Evolutionary conservation across 2,329 filamentous ascomycete genomes (phyloP), one percentile per base, ranked within the genome.

Genomic region (Ophiostoma tasmaniense): DNA sequence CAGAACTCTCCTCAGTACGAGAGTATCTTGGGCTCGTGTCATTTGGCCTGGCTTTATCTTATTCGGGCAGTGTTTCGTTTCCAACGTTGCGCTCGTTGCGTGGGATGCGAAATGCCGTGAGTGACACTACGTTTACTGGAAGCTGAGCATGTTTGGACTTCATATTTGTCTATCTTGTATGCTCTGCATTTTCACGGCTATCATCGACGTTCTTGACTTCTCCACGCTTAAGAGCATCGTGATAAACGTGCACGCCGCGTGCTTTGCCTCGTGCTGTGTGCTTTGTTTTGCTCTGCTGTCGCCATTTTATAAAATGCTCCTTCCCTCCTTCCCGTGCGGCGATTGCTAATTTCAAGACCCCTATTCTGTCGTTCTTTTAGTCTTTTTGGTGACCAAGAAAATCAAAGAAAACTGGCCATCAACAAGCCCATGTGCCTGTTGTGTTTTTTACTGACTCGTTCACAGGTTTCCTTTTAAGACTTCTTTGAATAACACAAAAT

Each of bases 51-150:
- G 17, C 11, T 35, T 13, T 64, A 17, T 62, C 28, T 62, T 35
- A 62, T 62, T 35, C 13, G 59, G 59, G 59, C 59, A 30, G 59
- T 64, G 61, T 64, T 64, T 64, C 61, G 61, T 35, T 64, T 64
- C 61, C 20, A 64, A 64, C 61, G 61, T 64, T 64, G 61, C 61
- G 61, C 33, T 17, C 42, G 59, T 62, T 62, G 61, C 61, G 61
- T 37, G 30, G 61, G 61, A 64, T 64, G 61, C 22, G 13, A 64
- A 64, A n/a, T 64, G 61, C 61, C 61, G 61, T 64, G 61, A 64
- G 61, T 64, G 61, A 64, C 37, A 64, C 61, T 30, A 64, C 61
- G 30, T 64, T n/a, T 64, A n/a, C 33, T 33, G 33, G 8, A 8
- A 8, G 8, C 5, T 33, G 33, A 33, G 33, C 8, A 35, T 37